Percentiles rank a stretch among this genome's conserved stretches.
phyloP scores from a whole-genome alignment of 2,329 filamentous ascomycete species.

The Cryphonectria carpinicola region DNA sequence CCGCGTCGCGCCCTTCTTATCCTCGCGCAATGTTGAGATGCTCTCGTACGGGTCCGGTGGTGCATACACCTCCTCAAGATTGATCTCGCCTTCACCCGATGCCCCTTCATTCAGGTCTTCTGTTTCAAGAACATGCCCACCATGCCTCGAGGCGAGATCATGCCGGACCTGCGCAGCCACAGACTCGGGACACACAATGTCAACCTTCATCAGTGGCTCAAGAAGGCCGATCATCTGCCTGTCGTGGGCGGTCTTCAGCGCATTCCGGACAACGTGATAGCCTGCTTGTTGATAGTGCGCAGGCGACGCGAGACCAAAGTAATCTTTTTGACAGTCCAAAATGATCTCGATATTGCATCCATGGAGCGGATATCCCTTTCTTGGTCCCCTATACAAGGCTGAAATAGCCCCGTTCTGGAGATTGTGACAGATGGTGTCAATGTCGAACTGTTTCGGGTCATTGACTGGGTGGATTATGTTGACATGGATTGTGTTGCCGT shows the following conservation, averaged over 20 bases:
- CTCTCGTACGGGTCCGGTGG: conserved; percentile 81
- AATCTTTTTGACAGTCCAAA: conserved; percentile 66
- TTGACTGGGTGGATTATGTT: conserved; percentile 54
- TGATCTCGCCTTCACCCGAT: conserved; percentile 53
- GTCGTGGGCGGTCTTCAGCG: conserved; percentile 65
- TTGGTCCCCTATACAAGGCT: conserved; percentile 82
- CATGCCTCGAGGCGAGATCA: conserved; percentile 75
- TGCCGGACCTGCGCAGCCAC: conserved; percentile 82
- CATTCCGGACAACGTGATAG: conserved; percentile 66
- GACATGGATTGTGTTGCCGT: conserved; percentile 72
- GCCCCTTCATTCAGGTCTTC: conserved; percentile 52
- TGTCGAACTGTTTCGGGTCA: conserved; percentile 54
- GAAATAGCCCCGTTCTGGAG: conserved; percentile 82
- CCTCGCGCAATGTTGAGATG: conserved; percentile 57
- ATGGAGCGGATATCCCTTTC: conserved; percentile 79
- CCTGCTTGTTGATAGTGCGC: conserved; percentile 68
- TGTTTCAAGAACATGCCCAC: conserved; percentile 76
- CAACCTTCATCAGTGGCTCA: conserved; percentile 91
- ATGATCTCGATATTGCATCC: conserved; percentile 72
- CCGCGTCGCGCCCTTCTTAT: conserved; percentile 51
- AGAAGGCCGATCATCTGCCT: conserved; percentile 67
- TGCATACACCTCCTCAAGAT: conserved; percentile 78
- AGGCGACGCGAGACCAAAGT: conserved; percentile 69
- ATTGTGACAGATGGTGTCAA: conserved; percentile 56
- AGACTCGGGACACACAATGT: conserved; percentile 82